Percentiles rank a stretch among this genome's conserved stretches.
phyloP scores from a whole-genome alignment of 1,139 yeast species.

The Suhomyces maxii region DNA sequence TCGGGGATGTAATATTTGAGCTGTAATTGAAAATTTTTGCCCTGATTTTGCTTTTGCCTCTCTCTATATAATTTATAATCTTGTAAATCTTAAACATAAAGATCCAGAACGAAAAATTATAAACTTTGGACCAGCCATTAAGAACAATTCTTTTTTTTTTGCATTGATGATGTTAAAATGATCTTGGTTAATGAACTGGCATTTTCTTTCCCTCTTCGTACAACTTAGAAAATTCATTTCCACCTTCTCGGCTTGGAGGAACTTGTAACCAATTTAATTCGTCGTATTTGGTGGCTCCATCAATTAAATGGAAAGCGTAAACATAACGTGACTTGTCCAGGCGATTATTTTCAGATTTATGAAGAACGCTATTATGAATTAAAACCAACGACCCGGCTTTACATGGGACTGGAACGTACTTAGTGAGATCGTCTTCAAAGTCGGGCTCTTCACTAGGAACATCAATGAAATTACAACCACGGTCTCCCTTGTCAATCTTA shows the following conservation, averaged over 20 bases:
- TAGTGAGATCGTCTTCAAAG: constrained; percentile 27
- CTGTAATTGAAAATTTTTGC: too few relatives aligned
- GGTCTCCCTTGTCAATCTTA: constrained; percentile 44
- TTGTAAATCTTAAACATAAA: too few relatives aligned
- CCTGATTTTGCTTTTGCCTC: too few relatives aligned
- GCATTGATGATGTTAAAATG: background rate
- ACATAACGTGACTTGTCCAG: constrained; percentile 65
- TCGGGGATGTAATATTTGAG: too few relatives aligned
- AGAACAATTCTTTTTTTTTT: too few relatives aligned
- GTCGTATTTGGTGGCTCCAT: constrained; percentile 62
- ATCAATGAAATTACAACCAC: constrained; percentile 53
- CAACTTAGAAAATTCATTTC: constrained; percentile 56
- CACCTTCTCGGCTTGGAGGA: constrained; percentile 61
- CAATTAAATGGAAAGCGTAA: constrained; percentile 78
- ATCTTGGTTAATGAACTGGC: background rate
- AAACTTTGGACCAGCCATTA: too few relatives aligned
- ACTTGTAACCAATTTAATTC: constrained; percentile 73
- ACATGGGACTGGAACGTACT: constrained; percentile 58
- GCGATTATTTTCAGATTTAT: constrained; percentile 63
- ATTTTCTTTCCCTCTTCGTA: constrained; percentile 33
- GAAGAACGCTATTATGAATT: constrained; percentile 70
- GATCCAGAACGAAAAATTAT: too few relatives aligned
- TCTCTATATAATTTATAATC: too few relatives aligned
- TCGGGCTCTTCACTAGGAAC: constrained; percentile 21
- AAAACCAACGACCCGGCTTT: constrained; percentile 71